Base-by-base conservation (phyloP, 108 stramenopile species). In the Phaeodactylum tricornutum region DNA sequence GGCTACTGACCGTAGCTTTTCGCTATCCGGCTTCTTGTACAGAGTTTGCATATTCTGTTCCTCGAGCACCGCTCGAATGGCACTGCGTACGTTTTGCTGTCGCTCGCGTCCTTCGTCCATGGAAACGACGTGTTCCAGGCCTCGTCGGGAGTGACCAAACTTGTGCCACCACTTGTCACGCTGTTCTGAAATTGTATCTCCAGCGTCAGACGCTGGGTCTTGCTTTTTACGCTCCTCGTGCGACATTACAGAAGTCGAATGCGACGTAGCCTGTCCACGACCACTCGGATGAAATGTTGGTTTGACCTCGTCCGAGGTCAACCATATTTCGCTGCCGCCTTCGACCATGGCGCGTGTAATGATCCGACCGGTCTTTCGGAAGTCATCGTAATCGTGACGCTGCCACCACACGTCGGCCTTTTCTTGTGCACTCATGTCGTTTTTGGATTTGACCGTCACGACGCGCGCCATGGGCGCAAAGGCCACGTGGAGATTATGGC, bases 381-480 rank as follows among this genome's bases (percentile, higher is more conserved):
- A 90, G 37, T 75, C 79, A 36, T 90, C 87, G 41, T 85, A 90
- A 47, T 90, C 87, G 12, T 33, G 43, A 43, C 72, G 77, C 62
- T 83, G 81, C 87, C 87, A 90, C 87, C 87, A 90, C 7, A 90
- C 66, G 25, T 50, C 33, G 16, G 58, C 57, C 49, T 81, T 85
- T 43, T 85, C 43, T 35, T 51, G 36, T 16, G 67, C 43, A 11
- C 60, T 55, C 67, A 90, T 75, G 27, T 85, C 79, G 16, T 75
- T 77, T 14, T 71, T 49, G 3, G 77, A 79, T 21, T 75, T 69
- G 39, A 90, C 66, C 19, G 87, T 68, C 9, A 85, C 50, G 7
- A 90, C 87, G 0, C 84, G 69, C 23, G 87, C 87, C 84, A 90
- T 85, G 30, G 87, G 78, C 24, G 78, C 72, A 47, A 85, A 90